Evolutionary conservation across 1,284 basidiomycete genomes (phyloP).

Genomic region (Ceratobasidium theobromae): DNA sequence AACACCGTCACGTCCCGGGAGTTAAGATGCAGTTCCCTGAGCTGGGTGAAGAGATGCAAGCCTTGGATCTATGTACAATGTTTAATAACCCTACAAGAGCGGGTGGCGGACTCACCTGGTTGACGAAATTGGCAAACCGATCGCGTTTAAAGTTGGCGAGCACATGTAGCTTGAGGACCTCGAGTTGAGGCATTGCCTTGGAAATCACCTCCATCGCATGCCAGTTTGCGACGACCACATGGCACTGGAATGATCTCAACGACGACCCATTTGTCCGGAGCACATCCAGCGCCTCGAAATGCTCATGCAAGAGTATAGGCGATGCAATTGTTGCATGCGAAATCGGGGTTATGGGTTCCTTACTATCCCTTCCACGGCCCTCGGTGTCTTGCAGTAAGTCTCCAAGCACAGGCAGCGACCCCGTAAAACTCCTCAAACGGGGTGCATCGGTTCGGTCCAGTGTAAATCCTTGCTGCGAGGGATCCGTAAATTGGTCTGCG

Average conservation of each 20-base stretch:
- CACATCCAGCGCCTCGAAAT: slow-evolving; percentile 21
- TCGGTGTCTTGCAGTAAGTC: slow-evolving; percentile 17
- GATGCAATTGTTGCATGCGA: slow-evolving; percentile 27
- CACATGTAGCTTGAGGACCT: slow-evolving; percentile 22
- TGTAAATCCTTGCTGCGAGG: slow-evolving; percentile 12
- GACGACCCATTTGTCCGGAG: slow-evolving; percentile 1
- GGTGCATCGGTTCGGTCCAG: slow-evolving; percentile 22
- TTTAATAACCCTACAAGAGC: background rate
- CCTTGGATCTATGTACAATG: slow-evolving; percentile 10
- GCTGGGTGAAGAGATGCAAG: slow-evolving; percentile 15
- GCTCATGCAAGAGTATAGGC: slow-evolving; percentile 23
- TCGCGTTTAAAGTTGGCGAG: slow-evolving; percentile 28
- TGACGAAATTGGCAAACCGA: slow-evolving; percentile 12
- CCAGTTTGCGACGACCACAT: slow-evolving; percentile 30
- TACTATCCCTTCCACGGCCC: background rate
- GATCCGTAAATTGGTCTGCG: slow-evolving; percentile 25
- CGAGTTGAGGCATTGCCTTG: slow-evolving; percentile 23
- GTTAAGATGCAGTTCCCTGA: slow-evolving; percentile 25
- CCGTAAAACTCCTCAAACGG: slow-evolving; percentile 18
- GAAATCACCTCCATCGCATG: slow-evolving; percentile 31
- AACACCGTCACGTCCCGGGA: slow-evolving; percentile 28
- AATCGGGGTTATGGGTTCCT: background rate
- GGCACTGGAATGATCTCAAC: slow-evolving; percentile 27
- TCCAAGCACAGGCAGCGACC: slow-evolving; percentile 17
- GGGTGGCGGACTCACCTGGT: slow-evolving; percentile 2